Conservation (phyloP, 2,329 filamentous ascomycete genomes). For the Albophoma yamanashiensis region DNA sequence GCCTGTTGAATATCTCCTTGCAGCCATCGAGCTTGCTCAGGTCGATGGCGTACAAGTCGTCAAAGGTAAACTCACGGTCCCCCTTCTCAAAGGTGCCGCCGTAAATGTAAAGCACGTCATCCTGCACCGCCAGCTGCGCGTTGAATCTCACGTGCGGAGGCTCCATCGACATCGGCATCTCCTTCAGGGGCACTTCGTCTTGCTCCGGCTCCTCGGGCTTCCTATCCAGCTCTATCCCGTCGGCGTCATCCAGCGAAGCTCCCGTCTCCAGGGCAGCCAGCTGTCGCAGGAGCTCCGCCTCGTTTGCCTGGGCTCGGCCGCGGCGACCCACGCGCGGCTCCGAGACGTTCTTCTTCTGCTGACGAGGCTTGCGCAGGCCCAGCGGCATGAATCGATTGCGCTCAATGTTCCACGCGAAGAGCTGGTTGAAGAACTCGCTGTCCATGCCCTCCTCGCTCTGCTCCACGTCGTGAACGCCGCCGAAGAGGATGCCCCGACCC, state of each 20-base stretch:
- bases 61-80: constrained; percentile 90
- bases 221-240: constrained; percentile 38
- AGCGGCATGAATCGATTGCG: constrained; percentile 91
- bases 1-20: constrained; percentile 78
- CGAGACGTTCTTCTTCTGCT: constrained; percentile 44
- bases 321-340: constrained; percentile 49
- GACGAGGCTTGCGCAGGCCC: constrained; percentile 61
- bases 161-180: constrained; percentile 62
- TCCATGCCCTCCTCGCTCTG: constrained; percentile 91
- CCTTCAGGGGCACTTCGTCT: constrained; percentile 46
- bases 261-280: constrained; percentile 77
- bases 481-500: constrained; percentile 84
- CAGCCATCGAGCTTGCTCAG: constrained; percentile 92
- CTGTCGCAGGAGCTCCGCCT: constrained; percentile 81
- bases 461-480: constrained; percentile 88
- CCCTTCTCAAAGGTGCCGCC: constrained; percentile 93
- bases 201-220: constrained; percentile 42
- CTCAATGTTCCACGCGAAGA: constrained; percentile 92
- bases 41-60: constrained; percentile 87
- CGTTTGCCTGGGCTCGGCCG: constrained; percentile 76
- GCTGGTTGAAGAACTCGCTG: constrained; percentile 88
- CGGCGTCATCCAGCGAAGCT: constrained; percentile 44
- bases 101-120: constrained; percentile 87
- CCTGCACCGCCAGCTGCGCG: constrained; percentile 78
- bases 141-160: constrained; percentile 89